Evolutionary conservation across 345 rosid genomes (phyloP).

Genomic region (Hibiscus syriacus): DNA sequence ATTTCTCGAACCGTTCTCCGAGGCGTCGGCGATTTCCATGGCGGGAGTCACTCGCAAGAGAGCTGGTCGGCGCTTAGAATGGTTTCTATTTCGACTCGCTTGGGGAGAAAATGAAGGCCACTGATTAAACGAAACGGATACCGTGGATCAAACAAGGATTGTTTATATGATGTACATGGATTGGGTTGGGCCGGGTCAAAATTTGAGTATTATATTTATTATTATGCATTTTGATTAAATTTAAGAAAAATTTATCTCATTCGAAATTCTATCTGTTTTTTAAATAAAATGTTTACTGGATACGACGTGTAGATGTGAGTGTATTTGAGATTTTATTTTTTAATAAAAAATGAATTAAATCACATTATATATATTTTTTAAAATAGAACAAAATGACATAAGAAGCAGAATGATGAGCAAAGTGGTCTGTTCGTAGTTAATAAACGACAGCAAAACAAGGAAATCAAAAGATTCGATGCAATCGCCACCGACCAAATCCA

Average conservation of each 20-base stretch:
- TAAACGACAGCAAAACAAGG: not conserved
- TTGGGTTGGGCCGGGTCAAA: not conserved
- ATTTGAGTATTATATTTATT: no score
- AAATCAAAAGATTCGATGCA: not conserved
- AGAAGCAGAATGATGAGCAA: no score
- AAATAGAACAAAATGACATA: no score
- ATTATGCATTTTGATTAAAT: no score
- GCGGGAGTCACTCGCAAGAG: not conserved
- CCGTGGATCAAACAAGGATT: not conserved
- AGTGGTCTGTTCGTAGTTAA: not conserved
- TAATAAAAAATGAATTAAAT: no score
- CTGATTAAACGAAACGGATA: not conserved
- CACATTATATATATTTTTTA: no score
- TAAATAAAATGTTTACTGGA: no score
- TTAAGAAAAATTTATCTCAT: no score
- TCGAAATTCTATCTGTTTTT: no score
- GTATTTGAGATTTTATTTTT: no score
- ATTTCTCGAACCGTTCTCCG: not conserved
- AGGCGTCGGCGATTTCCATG: not conserved
- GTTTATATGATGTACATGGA: not conserved
- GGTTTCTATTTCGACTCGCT: not conserved
- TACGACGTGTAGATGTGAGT: no score
- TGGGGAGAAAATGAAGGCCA: not conserved
- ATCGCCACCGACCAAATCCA: not conserved
- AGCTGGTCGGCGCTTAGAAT: not conserved